phyloP scores from a whole-genome alignment of 495 filamentous ascomycete genomes.

The Xylaria bambusicola region DNA sequence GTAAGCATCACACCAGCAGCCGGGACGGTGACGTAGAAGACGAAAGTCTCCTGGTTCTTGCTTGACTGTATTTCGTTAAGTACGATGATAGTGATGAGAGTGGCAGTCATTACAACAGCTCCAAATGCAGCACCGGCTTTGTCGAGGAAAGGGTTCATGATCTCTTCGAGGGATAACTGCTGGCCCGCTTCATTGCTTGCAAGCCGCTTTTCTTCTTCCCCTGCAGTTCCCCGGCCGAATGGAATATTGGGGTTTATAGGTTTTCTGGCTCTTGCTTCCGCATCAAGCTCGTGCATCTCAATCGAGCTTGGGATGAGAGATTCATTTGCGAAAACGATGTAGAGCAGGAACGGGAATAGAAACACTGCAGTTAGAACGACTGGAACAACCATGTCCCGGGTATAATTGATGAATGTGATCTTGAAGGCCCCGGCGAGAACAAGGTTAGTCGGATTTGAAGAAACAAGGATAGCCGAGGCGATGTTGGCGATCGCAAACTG shows the following conservation, averaged over 20 bases:
- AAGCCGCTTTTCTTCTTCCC: constrained; percentile 51
- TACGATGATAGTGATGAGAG: constrained; percentile 58
- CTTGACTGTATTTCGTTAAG: constrained; percentile 58
- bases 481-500: constrained; percentile 70
- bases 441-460: constrained; percentile 71
- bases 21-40: constrained; percentile 64
- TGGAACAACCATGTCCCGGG: constrained; percentile 69
- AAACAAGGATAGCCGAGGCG: constrained; percentile 67
- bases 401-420: constrained; percentile 68
- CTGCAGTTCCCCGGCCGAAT: constrained; percentile 55
- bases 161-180: constrained; percentile 62
- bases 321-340: constrained; percentile 62
- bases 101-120: constrained; percentile 60
- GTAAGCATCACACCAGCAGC: constrained; percentile 64
- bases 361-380: constrained; percentile 63
- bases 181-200: constrained; percentile 50
- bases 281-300: constrained; percentile 64
- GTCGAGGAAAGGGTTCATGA: constrained; percentile 71
- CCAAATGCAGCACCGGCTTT: constrained; percentile 62
- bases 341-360: constrained; percentile 64
- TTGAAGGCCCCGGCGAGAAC: constrained; percentile 69
- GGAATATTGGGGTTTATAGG: constrained; percentile 71
- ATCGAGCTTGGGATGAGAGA: constrained; percentile 63
- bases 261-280: constrained; percentile 51
- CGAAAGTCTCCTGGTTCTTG: constrained; percentile 44